Evolutionary conservation across 1,284 basidiomycete species (phyloP).

Genomic region (Coriolopsis trogii): DNA sequence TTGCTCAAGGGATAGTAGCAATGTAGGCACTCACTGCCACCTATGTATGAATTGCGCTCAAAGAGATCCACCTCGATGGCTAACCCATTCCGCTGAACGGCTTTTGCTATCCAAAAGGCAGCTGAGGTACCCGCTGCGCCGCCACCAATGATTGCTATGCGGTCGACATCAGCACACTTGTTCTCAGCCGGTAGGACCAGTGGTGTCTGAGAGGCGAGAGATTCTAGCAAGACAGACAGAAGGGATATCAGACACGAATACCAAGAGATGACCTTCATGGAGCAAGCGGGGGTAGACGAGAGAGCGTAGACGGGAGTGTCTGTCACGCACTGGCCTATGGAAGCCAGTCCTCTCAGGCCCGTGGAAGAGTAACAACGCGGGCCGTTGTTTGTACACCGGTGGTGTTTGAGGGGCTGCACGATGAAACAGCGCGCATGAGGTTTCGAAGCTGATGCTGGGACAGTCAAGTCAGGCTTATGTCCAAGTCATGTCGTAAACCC

Average conservation of each 20-base stretch:
- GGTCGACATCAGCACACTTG: constrained; percentile 11
- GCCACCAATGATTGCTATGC: constrained; percentile 84
- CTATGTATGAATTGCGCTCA: constrained; percentile 75
- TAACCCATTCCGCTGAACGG: constrained; percentile 66
- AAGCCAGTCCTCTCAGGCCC: too few species aligned
- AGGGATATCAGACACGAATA: neutral
- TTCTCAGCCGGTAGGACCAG: neutral
- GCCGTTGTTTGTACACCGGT: too few species aligned
- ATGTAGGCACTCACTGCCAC: constrained; percentile 69
- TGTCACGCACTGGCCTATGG: too few species aligned
- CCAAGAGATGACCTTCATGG: neutral
- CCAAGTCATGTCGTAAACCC: too few species aligned
- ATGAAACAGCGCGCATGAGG: too few species aligned
- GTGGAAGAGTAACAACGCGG: too few species aligned
- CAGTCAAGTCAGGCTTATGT: too few species aligned
- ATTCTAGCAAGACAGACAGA: neutral
- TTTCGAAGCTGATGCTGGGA: too few species aligned
- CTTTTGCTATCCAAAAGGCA: constrained; percentile 85
- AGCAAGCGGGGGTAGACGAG: too few species aligned
- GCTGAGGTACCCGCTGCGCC: constrained; percentile 86
- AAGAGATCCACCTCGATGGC: constrained; percentile 82
- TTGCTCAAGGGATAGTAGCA: neutral
- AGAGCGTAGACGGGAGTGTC: too few species aligned
- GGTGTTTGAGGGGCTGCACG: too few species aligned
- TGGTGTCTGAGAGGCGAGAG: neutral